Evolutionary conservation across 305 asterid species (phyloP).

Genomic region (Plantago coronopus): DNA sequence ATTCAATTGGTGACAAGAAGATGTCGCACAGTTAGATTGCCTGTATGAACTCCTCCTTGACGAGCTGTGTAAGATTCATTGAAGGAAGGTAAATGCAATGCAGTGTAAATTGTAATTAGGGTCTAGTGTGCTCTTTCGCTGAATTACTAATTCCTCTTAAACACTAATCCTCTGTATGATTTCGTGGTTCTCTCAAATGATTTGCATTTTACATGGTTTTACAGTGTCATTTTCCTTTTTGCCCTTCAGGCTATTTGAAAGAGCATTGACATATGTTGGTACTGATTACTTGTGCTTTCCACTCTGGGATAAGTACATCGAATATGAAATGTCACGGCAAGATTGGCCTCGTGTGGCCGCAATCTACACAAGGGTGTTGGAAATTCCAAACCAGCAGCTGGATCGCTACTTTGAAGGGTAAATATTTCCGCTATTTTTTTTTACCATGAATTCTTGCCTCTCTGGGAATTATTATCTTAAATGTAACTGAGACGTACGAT

Average conservation of each 20-base stretch:
- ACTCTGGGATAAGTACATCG: conserved; percentile 94
- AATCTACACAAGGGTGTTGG: conserved; percentile 80
- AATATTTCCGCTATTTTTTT: conserved; percentile 18
- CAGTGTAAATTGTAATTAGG: conserved; percentile 45
- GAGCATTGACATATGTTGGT: conserved; percentile 93
- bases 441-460: conserved; percentile 6
- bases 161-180: conserved; percentile 35
- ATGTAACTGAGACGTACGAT: background rate
- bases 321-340: conserved; percentile 79
- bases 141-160: conserved; percentile 44
- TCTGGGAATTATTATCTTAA: background rate
- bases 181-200: conserved; percentile 29
- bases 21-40: conserved; percentile 70
- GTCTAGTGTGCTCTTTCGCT: conserved; percentile 60
- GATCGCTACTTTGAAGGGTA: conserved; percentile 98
- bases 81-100: conserved; percentile 79
- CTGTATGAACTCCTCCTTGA: conserved; percentile 64
- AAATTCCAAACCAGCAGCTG: conserved; percentile 86
- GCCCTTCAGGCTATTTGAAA: conserved; percentile 87
- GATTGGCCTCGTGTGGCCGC: conserved; percentile 85
- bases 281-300: conserved; percentile 88
- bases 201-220: conserved; percentile 23
- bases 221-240: conserved; percentile 24
- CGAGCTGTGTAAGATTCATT: conserved; percentile 80
- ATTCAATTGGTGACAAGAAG: conserved; percentile 71